Conservation (phyloP, 176 grass and related monocot species). For the Triticum dicoccoides region DNA sequence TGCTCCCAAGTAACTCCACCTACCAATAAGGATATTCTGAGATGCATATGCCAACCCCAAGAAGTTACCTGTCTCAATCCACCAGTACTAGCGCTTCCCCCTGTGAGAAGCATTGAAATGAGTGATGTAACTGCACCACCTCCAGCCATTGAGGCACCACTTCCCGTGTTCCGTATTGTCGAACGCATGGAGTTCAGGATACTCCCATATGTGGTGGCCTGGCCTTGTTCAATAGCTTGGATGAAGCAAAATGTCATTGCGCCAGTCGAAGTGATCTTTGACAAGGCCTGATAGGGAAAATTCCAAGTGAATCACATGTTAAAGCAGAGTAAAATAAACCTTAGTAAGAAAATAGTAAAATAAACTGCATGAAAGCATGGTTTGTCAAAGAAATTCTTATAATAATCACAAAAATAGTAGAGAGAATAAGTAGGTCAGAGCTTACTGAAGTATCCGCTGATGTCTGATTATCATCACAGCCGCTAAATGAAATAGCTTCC, state of each 20-base stretch:
- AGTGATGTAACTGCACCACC: constrained; percentile 62
- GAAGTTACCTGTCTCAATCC: constrained; percentile 77
- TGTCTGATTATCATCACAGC: constrained; percentile 90
- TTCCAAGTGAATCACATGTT: constrained; percentile 20
- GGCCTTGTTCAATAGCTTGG: constrained; percentile 82
- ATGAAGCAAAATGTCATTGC: constrained; percentile 99
- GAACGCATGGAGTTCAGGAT: constrained; percentile 83
- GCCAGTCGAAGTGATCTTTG: constrained; percentile 87
- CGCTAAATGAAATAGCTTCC: constrained; percentile 96
- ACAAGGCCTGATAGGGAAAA: constrained; percentile 66
- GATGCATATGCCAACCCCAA: neutral
- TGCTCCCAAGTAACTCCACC: neutral
- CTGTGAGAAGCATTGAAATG: constrained; percentile 80
- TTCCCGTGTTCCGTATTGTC: constrained; percentile 61
- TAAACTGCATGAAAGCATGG: neutral
- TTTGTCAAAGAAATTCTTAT: neutral
- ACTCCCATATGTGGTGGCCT: constrained; percentile 83
- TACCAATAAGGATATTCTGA: neutral
- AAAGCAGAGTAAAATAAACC: neutral
- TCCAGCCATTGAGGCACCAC: constrained; percentile 48
- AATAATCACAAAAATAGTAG: neutral
- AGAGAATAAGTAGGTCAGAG: constrained; percentile 22
- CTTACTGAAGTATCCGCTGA: constrained; percentile 96
- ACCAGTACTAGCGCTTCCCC: constrained; percentile 50
- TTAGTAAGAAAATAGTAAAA: constrained; percentile 1